Conservation (phyloP, 2,329 filamentous ascomycete genomes). For the Fusarium newnesense region DNA sequence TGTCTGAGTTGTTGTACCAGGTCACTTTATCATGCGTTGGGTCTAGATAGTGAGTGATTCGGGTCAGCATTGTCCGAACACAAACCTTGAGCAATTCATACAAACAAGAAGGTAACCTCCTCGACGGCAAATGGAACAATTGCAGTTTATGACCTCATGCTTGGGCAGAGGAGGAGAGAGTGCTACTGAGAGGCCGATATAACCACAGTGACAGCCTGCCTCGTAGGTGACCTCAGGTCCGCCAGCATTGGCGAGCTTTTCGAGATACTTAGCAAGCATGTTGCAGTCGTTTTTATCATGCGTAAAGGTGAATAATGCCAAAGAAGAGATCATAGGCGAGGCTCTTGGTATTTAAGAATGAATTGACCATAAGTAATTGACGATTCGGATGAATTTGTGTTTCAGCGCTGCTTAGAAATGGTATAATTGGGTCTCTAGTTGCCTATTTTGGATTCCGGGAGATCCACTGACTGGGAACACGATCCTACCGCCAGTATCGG, state of each 20-base stretch:
- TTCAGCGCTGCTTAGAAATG: not conserved
- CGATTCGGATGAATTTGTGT: not conserved
- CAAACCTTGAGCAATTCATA: slow-evolving; percentile 21
- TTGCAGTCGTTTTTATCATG: not conserved
- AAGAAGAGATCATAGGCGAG: not conserved
- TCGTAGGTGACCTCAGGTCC: slow-evolving; percentile 54
- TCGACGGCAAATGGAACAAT: slow-evolving; percentile 64
- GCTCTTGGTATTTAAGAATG: not conserved
- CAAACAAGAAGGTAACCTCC: slow-evolving; percentile 63
- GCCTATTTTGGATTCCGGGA: slow-evolving; percentile 22
- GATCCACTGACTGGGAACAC: not conserved
- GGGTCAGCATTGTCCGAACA: not conserved
- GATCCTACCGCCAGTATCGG: not conserved
- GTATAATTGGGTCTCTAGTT: slow-evolving; percentile 18
- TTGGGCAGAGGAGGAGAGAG: slow-evolving; percentile 60
- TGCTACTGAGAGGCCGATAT: slow-evolving; percentile 58
- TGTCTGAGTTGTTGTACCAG: slow-evolving; percentile 55
- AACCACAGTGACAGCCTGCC: slow-evolving; percentile 64
- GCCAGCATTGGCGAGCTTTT: slow-evolving; percentile 25
- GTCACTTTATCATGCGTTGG: slow-evolving; percentile 52
- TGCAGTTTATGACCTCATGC: slow-evolving; percentile 60
- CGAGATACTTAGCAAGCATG: not conserved
- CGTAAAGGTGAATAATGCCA: too few species aligned
- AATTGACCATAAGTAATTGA: not conserved
- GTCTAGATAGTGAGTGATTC: slow-evolving; percentile 43